Conservation (phyloP, 2,329 filamentous ascomycete species). For the Metarhizium album region DNA sequence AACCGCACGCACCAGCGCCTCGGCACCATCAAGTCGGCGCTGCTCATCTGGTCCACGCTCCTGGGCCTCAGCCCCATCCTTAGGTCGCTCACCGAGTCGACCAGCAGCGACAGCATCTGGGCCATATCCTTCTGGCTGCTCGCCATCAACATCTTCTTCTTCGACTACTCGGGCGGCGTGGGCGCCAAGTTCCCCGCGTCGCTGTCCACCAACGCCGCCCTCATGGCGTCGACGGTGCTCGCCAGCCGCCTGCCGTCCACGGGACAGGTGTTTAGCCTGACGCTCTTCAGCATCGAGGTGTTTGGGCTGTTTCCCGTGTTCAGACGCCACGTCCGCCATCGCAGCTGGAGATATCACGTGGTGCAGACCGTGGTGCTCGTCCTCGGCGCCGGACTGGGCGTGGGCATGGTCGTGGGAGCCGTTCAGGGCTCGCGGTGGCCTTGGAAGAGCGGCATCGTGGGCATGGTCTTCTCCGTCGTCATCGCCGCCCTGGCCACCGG, state of each 20-base stretch:
- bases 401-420: constrained; percentile 51
- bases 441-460: constrained; percentile 51
- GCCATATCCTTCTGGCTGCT: constrained; percentile 90
- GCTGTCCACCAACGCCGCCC: constrained; percentile 85
- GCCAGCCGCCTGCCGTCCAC: constrained; percentile 83
- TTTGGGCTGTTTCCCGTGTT: constrained; percentile 98
- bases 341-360: constrained; percentile 73
- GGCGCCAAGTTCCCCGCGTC: constrained; percentile 56
- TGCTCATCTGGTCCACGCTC: constrained; percentile 86
- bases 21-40: constrained; percentile 80
- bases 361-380: constrained; percentile 66
- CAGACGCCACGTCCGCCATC: constrained; percentile 72
- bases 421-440: constrained; percentile 30
- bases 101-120: constrained; percentile 92
- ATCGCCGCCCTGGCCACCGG: constrained; percentile 74
- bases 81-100: constrained; percentile 90
- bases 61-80: constrained; percentile 89
- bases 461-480: constrained; percentile 65
- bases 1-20: constrained; percentile 43
- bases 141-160: constrained; percentile 93
- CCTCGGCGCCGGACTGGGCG: constrained; percentile 65
- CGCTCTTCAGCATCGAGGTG: constrained; percentile 92
- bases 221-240: constrained; percentile 93
- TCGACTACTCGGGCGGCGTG: constrained; percentile 76
- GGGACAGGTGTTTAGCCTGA: constrained; percentile 88